These are phyloP conservation scores for Eucalyptus fibrosa DNA, from an alignment of 345 rosid species.

Conservation along the genomic window DNA sequence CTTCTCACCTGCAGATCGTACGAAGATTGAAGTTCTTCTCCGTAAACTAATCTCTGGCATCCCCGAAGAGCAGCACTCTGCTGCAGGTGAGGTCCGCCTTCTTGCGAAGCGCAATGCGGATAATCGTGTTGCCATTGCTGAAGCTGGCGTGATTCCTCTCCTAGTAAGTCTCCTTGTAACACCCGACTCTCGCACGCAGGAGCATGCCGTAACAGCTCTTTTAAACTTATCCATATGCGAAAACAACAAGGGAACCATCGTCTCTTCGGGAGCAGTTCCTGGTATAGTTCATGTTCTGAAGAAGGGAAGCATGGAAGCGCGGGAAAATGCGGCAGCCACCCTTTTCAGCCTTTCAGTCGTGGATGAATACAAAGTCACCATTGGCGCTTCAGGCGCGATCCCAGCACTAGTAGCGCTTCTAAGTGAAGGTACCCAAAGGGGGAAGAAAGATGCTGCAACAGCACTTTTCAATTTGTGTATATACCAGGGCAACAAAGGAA, in stretches of 20 bases:
- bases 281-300: constrained; percentile 84
- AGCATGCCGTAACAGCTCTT: constrained; percentile 86
- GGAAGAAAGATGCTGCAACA: constrained; percentile 95
- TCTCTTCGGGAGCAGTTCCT: constrained; percentile 76
- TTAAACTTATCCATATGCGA: constrained; percentile 90
- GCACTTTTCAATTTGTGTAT: constrained; percentile 91
- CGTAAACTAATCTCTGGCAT: constrained; percentile 61
- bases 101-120: constrained; percentile 90
- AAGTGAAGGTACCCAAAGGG: constrained; percentile 78
- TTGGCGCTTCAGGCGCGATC: constrained; percentile 77
- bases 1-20: constrained; percentile 63
- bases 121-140: constrained; percentile 88
- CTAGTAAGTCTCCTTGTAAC: constrained; percentile 71
- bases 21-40: constrained; percentile 72
- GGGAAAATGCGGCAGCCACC: constrained; percentile 95
- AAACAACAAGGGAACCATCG: constrained; percentile 75
- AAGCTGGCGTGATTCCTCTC: constrained; percentile 92
- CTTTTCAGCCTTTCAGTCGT: constrained; percentile 83
- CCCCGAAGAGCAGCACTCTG: constrained; percentile 52
- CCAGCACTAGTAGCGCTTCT: constrained; percentile 72
- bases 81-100: constrained; percentile 94
- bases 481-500: constrained; percentile 87
- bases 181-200: constrained; percentile 80
- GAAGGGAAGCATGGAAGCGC: constrained; percentile 91
- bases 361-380: constrained; percentile 82